Evolutionary conservation across 768 basidiomycete species (phyloP).

Genomic region (Tephrocybe sp.): DNA sequence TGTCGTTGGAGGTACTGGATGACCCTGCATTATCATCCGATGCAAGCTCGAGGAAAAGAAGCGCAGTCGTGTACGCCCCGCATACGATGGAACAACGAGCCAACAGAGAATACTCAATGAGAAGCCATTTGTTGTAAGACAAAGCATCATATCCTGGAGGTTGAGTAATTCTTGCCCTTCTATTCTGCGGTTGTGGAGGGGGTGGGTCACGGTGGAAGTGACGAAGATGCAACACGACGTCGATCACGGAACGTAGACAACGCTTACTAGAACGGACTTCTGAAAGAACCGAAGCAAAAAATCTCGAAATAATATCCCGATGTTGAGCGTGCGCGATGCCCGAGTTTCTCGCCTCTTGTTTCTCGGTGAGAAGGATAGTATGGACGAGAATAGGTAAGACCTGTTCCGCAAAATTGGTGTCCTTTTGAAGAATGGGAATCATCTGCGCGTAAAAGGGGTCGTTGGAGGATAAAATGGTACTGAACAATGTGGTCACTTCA

Average conservation of each 20-base stretch:
- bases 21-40: constrained; percentile 42
- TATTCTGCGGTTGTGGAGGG: constrained; percentile 4
- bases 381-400: constrained; percentile 79
- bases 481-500: constrained; percentile 53
- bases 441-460: constrained; percentile 74
- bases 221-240: constrained; percentile 79
- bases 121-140: constrained; percentile 79
- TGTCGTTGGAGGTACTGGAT: constrained; percentile 48
- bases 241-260: constrained; percentile 64
- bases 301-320: constrained; percentile 43
- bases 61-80: constrained; percentile 85
- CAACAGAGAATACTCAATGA: constrained; percentile 70
- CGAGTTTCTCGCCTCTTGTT: constrained; percentile 7
- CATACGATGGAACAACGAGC: constrained; percentile 72
- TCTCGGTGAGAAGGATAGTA: constrained; percentile 48
- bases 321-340: constrained; percentile 22
- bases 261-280: constrained; percentile 34
- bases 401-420: constrained; percentile 60
- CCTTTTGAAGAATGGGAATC: constrained; percentile 51
- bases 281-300: constrained; percentile 57
- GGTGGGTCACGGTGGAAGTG: constrained; percentile 47
- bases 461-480: constrained; percentile 51
- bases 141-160: constrained; percentile 29
- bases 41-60: constrained; percentile 86
- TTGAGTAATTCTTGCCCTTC: neutral